Base-by-base conservation (phyloP, 1,284 basidiomycete genomes). In the Cryptococcus floricola region DNA sequence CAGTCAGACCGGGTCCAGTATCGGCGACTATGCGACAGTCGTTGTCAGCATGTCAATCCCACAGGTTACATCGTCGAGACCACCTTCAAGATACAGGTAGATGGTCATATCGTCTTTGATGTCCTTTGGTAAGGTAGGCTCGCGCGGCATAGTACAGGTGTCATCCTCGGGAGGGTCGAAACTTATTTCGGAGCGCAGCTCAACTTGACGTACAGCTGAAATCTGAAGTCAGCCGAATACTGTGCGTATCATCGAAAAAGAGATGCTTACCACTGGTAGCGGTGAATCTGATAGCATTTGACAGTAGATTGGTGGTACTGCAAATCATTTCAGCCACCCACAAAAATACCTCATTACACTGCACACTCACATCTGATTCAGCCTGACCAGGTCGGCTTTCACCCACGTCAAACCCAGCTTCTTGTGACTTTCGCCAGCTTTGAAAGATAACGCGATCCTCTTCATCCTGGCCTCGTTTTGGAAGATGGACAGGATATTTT, bases 381-480 rank as follows among this genome's bases (percentile, higher is more conserved):
- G 57, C 16, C 75, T 62, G 2, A 75, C 73, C 0, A 69, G 65
- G 59, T 77, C 75, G 16, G 68, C 66, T 53, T 68, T 70, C 59
- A 75, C 63, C 19, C 47, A 49, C 39, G 58, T 56, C 41, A 65
- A 27, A 13, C 64, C 65, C 28, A 66, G 50, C 10, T 54, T 54
- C 8, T 63, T 53, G 14, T 70, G 49, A 19, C 60, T 61, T 44
- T 69, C 67, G 37, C 65, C 68, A 44, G 67, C 42, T 5, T 59
- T 57, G 19, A 69, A 49, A 9, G 58, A 56, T 5, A 71, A 52
- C 0, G 57, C 47, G 44, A 71, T 75, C 57, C 77, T 64, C 50
- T 69, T 74, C 74, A 75, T 76, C 45, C 72, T 65, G 10, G 75
- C 70, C 54, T 78, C 77, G 52, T 77, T 78, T 49, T 73, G 70